Conservation (phyloP, 208 protist genomes). For the Trypanosoma scelopori region DNA sequence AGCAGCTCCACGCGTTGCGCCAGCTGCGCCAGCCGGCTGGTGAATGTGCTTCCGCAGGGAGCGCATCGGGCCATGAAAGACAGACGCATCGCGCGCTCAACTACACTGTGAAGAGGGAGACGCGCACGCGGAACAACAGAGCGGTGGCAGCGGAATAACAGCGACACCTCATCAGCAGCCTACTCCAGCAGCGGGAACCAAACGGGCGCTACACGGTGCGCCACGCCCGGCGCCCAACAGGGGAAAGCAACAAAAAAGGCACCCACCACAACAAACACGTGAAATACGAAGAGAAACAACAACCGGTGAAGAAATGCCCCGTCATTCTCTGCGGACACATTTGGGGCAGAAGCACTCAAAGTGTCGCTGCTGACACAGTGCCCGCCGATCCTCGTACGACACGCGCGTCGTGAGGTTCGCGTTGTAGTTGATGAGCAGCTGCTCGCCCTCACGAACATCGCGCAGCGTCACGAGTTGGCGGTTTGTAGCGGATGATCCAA, state of each 20-base stretch:
- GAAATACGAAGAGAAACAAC: slow-evolving; percentile 11
- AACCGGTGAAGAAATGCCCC: neutral
- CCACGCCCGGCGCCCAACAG: too few species aligned
- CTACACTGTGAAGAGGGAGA: neutral
- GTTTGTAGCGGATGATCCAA: slow-evolving; percentile 30
- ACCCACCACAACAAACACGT: neutral
- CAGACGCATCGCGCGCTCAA: neutral
- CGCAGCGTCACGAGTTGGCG: slow-evolving; percentile 50
- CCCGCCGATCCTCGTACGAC: slow-evolving; percentile 69
- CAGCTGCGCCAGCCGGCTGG: slow-evolving; percentile 31
- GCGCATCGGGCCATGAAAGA: slow-evolving; percentile 1
- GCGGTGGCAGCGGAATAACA: too few species aligned
- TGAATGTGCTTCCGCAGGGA: slow-evolving; percentile 13
- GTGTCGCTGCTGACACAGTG: slow-evolving; percentile 79
- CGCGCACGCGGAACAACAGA: too few species aligned
- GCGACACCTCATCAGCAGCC: too few species aligned
- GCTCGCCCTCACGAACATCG: slow-evolving; percentile 79
- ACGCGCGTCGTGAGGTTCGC: slow-evolving; percentile 57
- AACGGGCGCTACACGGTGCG: neutral
- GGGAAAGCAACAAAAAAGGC: too few species aligned
- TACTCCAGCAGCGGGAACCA: too few species aligned
- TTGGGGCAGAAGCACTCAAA: slow-evolving; percentile 85
- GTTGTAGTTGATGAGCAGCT: slow-evolving; percentile 90
- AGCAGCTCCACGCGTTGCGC: slow-evolving; percentile 31
- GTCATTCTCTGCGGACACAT: slow-evolving; percentile 66